Base-by-base conservation (phyloP, 2,329 filamentous ascomycete genomes). In the Colletotrichum trifolii region DNA sequence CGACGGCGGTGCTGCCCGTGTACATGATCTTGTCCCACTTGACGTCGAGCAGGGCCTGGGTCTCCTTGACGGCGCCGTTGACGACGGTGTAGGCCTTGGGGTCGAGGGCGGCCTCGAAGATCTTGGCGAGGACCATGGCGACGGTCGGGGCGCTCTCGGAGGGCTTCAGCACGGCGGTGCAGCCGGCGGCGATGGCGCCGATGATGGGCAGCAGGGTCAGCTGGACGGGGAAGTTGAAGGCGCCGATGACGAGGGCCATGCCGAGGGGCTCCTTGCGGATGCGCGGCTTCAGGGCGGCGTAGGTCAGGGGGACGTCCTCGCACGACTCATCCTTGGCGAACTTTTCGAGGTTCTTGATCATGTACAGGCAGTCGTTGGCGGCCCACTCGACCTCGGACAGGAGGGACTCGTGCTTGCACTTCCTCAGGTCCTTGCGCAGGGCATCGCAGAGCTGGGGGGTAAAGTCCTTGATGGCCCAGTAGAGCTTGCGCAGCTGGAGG, bases 11-110 rank as follows among this genome's bases (percentile, higher is more conserved):
- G 72, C 89, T 90, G 59, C 96, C 96, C 1, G 96, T 99, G 82
- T 97, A 99, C 83, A 96, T 94, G 73, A 99, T 96, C 86, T 97
- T 98, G 81, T 96, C 94, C 91, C 94, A 99, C 77, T 95, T 95
- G 81, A 94, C 88, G 63, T 95, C 88, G 39, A 99, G 85, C 48
- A 98, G 81, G 11, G 89, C 89, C 49, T 91, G 93, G 4, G 91
- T 94, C 82, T 97, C 93, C 4, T 90, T 84, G 17, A 97, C 80
- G 35, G 83, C 89, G 66, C 96, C 96, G 75, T 97, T 96, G 70
- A 97, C 83, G 64, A 93, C 87, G 40, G 83, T 81, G 78, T 93
- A 97, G 71, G 89, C 90, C 13, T 88, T 86, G 2, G 88, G 87
- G 75, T 98, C 96, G 57, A 99, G 88, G 43, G 86, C 86, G 45